Evolutionary conservation across 495 filamentous ascomycete species (phyloP), one percentile per base, ranked within the genome.

Genomic region (Aspergillus sclerotiicarbonarius): DNA sequence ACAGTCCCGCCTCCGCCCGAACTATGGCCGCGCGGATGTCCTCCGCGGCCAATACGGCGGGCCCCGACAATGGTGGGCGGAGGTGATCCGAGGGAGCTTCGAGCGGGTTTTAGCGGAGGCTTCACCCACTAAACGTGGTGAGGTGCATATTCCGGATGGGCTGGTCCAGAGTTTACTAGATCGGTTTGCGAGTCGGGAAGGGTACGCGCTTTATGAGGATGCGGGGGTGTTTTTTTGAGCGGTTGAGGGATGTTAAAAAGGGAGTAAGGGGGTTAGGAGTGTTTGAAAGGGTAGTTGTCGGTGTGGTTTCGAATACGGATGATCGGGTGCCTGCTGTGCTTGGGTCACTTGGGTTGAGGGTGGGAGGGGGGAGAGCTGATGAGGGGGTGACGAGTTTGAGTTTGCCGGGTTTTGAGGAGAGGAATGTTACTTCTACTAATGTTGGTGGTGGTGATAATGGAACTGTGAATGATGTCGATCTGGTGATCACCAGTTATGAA

Each of bases 291-390:
- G 62, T 87, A 2, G 61, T 86, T 8, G 63, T 89, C 0, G 90
- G 90, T 5, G 75, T 92, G 15, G 74, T 92, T 49, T 88, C 87
- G 19, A 94, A 93, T 67, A 91, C 89, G 1, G 90, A 94, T 65
- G 84, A 88, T 62, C 80, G 90, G 0, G 82, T 91, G 0, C 77
- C 81, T 8, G 65, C 66, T 12, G 79, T 92, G 9, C 65, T 93
- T 10, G 69, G 76, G 16, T 82, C 82, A 8, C 65, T 92, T 15
- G 87, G 87, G 0, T 56, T 92, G 19, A 63, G 59, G 7, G 81
- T 91, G 2, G 80, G 80, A 9, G 56, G 64, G 50, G 49, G 62
- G 15, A 67, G 73, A 15, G 74, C 70, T 54, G 63, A 77, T 45
- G 65, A 68, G 59, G 70, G 66, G 39, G 25, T 53, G n/a, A 65